Conservation (phyloP, 495 filamentous ascomycete species). For the Penicillium robsamsonii region DNA sequence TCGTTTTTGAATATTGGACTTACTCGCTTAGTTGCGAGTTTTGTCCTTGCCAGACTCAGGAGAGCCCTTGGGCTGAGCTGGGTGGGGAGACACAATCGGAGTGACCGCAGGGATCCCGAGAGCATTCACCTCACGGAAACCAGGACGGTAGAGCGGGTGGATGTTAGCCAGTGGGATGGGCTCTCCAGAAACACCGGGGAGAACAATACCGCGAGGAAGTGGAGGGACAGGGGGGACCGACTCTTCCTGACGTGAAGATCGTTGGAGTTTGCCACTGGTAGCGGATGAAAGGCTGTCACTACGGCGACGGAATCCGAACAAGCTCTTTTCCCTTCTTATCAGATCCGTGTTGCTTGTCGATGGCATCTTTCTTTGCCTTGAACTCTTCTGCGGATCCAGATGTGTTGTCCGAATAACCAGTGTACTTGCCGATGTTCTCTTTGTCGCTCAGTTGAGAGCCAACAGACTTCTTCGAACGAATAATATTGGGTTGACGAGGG, state of each 20-base stretch:
- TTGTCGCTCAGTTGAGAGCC: background rate
- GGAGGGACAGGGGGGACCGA: slow-evolving; percentile 16
- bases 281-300: slow-evolving; percentile 15
- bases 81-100: too few species aligned
- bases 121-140: background rate
- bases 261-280: slow-evolving; percentile 9
- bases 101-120: background rate
- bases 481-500: background rate
- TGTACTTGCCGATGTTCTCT: background rate
- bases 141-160: slow-evolving; percentile 21
- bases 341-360: background rate
- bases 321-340: slow-evolving; percentile 11
- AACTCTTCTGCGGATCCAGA: background rate
- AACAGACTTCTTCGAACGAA: background rate
- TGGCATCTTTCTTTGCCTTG: background rate
- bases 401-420: background rate
- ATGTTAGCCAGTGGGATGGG: slow-evolving; percentile 11
- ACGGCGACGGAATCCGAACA: slow-evolving; percentile 28
- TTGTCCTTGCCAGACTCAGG: background rate
- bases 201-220: background rate
- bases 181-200: background rate
- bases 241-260: background rate
- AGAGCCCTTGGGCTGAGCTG: background rate
- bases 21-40: background rate
- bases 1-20: background rate